Evolutionary conservation across 2,329 filamentous ascomycete species (phyloP).

Genomic region (Botryotinia calthae): DNA sequence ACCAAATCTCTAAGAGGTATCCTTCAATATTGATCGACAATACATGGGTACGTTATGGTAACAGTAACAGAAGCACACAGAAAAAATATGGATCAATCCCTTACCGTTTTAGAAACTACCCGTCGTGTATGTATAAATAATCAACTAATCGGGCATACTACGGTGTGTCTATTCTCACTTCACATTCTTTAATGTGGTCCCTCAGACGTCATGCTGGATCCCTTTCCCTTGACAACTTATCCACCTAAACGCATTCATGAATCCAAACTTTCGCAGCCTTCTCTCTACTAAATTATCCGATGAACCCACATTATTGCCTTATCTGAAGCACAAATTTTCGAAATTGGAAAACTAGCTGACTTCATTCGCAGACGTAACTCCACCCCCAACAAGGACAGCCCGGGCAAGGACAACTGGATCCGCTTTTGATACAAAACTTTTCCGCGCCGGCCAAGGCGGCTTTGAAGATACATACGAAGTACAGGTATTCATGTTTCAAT

Average conservation of each 20-base stretch:
- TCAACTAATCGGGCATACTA: slow-evolving; percentile 11
- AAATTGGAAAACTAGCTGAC: slow-evolving; percentile 5
- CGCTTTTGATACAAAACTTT: slow-evolving; percentile 35
- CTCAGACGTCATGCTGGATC: slow-evolving; percentile 21
- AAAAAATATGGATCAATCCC: not conserved
- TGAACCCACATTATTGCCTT: slow-evolving; percentile 28
- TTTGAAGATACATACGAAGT: slow-evolving; percentile 23
- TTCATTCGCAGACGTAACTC: slow-evolving; percentile 8
- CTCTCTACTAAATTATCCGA: not conserved
- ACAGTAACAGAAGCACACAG: not conserved
- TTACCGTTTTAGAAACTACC: not conserved
- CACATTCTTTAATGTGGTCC: slow-evolving; percentile 9
- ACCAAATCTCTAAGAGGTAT: not conserved
- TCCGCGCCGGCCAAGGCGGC: slow-evolving; percentile 25
- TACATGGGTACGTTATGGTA: not conserved
- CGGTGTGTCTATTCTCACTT: slow-evolving; percentile 12
- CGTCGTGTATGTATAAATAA: not conserved
- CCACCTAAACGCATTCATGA: slow-evolving; percentile 18
- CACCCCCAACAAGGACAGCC: not conserved
- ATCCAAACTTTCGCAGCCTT: slow-evolving; percentile 3
- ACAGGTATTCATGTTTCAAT: slow-evolving; percentile 26
- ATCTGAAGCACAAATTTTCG: slow-evolving; percentile 20
- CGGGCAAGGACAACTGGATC: slow-evolving; percentile 21
- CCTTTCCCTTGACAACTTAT: slow-evolving; percentile 18
- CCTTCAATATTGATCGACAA: slow-evolving; percentile 1